phyloP scores from a whole-genome alignment of 352 stramenopile species.

The Globisporangium iwayamae region DNA sequence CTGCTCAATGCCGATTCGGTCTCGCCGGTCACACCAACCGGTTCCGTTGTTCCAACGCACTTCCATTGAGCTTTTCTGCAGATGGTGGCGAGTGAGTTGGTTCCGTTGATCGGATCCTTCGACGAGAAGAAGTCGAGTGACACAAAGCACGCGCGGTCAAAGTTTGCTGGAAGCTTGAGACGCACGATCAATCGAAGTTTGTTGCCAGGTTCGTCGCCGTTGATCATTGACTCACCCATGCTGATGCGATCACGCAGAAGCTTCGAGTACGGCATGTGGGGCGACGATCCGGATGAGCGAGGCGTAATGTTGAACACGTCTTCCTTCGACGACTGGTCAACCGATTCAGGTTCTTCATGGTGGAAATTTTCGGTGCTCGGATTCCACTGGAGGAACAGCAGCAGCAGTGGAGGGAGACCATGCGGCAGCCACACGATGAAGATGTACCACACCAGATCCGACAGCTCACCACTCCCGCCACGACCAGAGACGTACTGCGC shows the following conservation, averaged over 20 bases:
- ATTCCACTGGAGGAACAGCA: slow-evolving; percentile 87
- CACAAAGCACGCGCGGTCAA: slow-evolving; percentile 79
- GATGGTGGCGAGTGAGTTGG: slow-evolving; percentile 45
- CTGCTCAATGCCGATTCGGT: slow-evolving; percentile 61
- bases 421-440: slow-evolving; percentile 86
- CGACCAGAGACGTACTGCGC: slow-evolving; percentile 73
- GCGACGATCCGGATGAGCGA: slow-evolving; percentile 69
- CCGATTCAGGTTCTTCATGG: slow-evolving; percentile 52
- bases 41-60: slow-evolving; percentile 79
- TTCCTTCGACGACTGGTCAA: slow-evolving; percentile 73
- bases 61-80: slow-evolving; percentile 70
- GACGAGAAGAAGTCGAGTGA: slow-evolving; percentile 83
- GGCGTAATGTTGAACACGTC: slow-evolving; percentile 84
- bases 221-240: slow-evolving; percentile 73
- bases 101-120: slow-evolving; percentile 56
- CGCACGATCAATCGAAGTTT: slow-evolving; percentile 81
- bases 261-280: slow-evolving; percentile 83
- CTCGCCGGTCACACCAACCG: slow-evolving; percentile 60
- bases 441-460: slow-evolving; percentile 83
- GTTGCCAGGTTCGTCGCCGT: slow-evolving; percentile 78
- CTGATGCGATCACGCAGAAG: slow-evolving; percentile 60
- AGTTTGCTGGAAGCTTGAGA: slow-evolving; percentile 70
- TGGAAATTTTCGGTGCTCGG: slow-evolving; percentile 67
- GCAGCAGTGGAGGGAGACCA: slow-evolving; percentile 60
- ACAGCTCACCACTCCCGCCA: slow-evolving; percentile 58